Base-by-base conservation (phyloP, 768 basidiomycete genomes). In the Trametes cinnabarina region DNA sequence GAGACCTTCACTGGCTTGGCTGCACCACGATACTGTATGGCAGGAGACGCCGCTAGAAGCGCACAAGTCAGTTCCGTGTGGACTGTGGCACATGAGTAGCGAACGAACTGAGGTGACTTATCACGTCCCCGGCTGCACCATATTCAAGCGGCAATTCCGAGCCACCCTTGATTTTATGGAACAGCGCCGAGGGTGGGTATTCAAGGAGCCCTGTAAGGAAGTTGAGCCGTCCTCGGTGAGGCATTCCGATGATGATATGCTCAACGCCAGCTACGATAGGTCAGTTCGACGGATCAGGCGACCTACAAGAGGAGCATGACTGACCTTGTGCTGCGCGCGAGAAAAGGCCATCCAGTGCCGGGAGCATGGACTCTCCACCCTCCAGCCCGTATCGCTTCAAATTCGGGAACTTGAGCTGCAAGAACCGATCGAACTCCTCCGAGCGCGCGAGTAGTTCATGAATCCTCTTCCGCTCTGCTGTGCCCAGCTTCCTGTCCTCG, bases 311-410 rank as follows among this genome's bases (percentile, higher is more conserved):
- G 3, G n/a, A 14, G 3, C 41, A 41, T 2, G n/a, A 67, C 65
- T 20, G 49, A 85, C 87, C 81, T 64, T 75, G 72, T 3, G 90
- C 80, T 8, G 92, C 86, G 2, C 81, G 76, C 0, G 78, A 74
- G 64, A 97, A 92, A 17, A 97, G 71, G 0, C 83, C 76, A 58
- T 94, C 91, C 2, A 96, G 75, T 1, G 92, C 94, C 4, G 92
- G 89, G 23, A 97, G 72, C 94, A 96, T 95, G 3, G 91, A 92
- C 74, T 96, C 94, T 1, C 89, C 94, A 3, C 94, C 94, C 71
- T 97, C 94, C 35, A 95, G 78, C 0, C 91, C 93, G 70, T 92
- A 92, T 66, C 90, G 81, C 72, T 90, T 91, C 69, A 91, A 65
- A 72, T 92, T 94, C 1, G 94, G 93, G 68, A 95, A 96, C 71